These are phyloP conservation scores for Ustilago crameri DNA, from an alignment of 1,284 basidiomycete genomes.

Conservation along the genomic window DNA sequence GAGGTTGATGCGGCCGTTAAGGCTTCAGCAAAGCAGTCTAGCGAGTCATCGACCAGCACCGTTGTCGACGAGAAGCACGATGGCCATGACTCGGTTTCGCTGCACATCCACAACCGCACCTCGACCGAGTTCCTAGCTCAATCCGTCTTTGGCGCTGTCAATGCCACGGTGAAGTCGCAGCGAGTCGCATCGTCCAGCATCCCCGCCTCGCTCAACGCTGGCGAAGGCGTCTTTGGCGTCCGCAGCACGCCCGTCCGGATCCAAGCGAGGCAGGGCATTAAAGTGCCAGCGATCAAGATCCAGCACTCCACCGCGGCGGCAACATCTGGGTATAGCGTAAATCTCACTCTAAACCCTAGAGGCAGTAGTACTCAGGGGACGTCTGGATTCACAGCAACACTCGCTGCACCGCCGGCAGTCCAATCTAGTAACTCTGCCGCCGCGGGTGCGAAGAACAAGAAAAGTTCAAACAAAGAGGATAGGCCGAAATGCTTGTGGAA, in stretches of 20 bases:
- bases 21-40: too few relatives aligned
- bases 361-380: not conserved
- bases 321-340: slow-evolving; percentile 21
- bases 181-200: slow-evolving; percentile 24
- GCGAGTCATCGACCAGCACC: not conserved
- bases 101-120: slow-evolving; percentile 36
- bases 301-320: slow-evolving; percentile 29
- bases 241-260: slow-evolving; percentile 24
- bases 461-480: not conserved
- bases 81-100: slow-evolving; percentile 25
- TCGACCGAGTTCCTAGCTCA: slow-evolving; percentile 22
- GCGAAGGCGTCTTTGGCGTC: slow-evolving; percentile 16
- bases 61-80: not conserved
- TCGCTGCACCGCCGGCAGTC: slow-evolving; percentile 16
- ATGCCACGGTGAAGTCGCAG: slow-evolving; percentile 6
- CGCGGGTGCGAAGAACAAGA: not conserved
- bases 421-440: not conserved
- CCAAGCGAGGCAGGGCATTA: not conserved
- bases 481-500: slow-evolving; percentile 15
- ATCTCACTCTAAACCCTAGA: slow-evolving; percentile 19
- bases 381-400: slow-evolving; percentile 5
- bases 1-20: too few relatives aligned
- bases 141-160: slow-evolving; percentile 35
- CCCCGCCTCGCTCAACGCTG: slow-evolving; percentile 8
- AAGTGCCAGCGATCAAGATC: slow-evolving; percentile 22